Evolutionary conservation across 2,329 filamentous ascomycete genomes (phyloP).

Genomic region (Paecilomyces niveus): DNA sequence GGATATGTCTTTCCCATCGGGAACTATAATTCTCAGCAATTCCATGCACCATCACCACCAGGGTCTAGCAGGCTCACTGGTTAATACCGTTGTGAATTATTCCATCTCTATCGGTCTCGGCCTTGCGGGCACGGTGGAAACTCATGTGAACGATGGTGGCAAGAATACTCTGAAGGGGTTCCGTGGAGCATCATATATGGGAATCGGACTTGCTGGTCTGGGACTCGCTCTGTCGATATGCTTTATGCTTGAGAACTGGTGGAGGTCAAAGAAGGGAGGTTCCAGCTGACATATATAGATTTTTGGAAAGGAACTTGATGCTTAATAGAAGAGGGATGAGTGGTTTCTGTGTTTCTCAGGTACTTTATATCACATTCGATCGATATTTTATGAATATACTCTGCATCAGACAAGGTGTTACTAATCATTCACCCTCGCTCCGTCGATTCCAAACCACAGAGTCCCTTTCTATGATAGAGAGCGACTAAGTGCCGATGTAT

Average conservation of each 20-base stretch:
- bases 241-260: conserved; percentile 11
- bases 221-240: conserved; percentile 6
- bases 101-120: conserved; percentile 18
- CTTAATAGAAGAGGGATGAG: neutral
- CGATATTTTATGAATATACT: too few species aligned
- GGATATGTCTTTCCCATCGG: conserved; percentile 38
- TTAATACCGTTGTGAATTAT: conserved; percentile 38
- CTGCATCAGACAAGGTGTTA: too few species aligned
- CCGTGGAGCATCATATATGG: conserved; percentile 31
- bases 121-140: conserved; percentile 14
- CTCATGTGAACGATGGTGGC: conserved; percentile 27
- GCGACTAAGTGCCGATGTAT: too few species aligned
- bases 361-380: too few species aligned
- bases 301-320: neutral
- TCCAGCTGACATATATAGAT: neutral
- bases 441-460: too few species aligned
- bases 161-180: conserved; percentile 26
- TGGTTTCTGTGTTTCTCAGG: too few species aligned
- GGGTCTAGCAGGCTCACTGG: conserved; percentile 30
- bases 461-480: too few species aligned
- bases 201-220: conserved; percentile 26
- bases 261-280: neutral
- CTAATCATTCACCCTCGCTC: too few species aligned
- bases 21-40: conserved; percentile 31
- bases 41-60: conserved; percentile 30